Percentiles rank a stretch among this genome's conserved stretches.
phyloP scores from a whole-genome alignment of 1,139 yeast species.

The Casaregolazyma suthepensis region DNA sequence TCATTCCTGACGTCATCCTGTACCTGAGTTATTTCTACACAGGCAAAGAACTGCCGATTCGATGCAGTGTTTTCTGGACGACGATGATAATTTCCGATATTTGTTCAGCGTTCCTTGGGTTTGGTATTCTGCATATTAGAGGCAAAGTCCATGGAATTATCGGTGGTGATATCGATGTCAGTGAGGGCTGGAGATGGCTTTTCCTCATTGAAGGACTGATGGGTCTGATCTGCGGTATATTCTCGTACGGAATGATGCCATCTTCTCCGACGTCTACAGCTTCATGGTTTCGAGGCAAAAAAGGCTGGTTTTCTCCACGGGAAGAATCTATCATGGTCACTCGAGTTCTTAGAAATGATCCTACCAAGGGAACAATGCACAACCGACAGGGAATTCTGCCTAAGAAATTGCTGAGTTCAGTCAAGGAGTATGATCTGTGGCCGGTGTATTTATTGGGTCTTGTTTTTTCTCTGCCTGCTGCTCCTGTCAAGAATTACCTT shows the following conservation, averaged over 20 bases:
- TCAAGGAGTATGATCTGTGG: constrained; percentile 51
- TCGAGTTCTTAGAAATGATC: constrained; percentile 57
- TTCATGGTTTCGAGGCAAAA: constrained; percentile 37
- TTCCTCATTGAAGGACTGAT: constrained; percentile 44
- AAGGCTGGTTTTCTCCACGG: constrained; percentile 55
- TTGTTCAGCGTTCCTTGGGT: constrained; percentile 38
- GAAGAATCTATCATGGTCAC: constrained; percentile 57
- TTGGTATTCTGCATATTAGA: constrained; percentile 35
- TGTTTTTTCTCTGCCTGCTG: constrained; percentile 37
- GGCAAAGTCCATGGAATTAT: constrained; percentile 6
- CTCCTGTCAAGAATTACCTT: constrained; percentile 44
- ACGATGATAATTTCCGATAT: constrained; percentile 22
- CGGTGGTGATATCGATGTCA: constrained; percentile 27
- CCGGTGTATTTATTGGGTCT: constrained; percentile 51
- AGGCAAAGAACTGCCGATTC: constrained; percentile 40
- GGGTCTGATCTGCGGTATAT: constrained; percentile 44
- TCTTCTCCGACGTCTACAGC: constrained; percentile 13
- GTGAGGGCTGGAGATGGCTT: constrained; percentile 44
- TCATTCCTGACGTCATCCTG: constrained; percentile 46
- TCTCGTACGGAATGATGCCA: constrained; percentile 12
- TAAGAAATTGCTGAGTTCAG: constrained; percentile 37
- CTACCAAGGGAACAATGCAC: constrained; percentile 62
- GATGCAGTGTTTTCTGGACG: constrained; percentile 45
- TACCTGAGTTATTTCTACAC: constrained; percentile 53
- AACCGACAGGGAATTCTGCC: constrained; percentile 50